These are phyloP conservation scores for Spizellomyces sp. DNA, from an alignment of 192 early-diverging fungal genomes.

Conservation along the genomic window DNA sequence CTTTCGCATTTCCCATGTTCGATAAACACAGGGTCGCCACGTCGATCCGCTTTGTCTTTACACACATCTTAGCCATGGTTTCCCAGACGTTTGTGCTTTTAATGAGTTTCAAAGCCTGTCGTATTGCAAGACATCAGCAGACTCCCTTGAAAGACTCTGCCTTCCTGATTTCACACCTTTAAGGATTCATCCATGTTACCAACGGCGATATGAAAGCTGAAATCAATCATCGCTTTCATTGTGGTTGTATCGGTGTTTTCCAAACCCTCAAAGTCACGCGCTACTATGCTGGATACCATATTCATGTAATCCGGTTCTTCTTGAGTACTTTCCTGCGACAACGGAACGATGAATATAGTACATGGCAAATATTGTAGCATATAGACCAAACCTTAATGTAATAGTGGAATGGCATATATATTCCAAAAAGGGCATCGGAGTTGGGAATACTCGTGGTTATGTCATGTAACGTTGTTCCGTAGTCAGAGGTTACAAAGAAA, in stretches of 20 bases:
- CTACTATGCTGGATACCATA: conserved; percentile 12
- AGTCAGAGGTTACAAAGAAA: conserved; percentile 45
- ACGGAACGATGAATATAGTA: too few species aligned
- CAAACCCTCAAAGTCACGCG: conserved; percentile 43
- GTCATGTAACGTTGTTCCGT: conserved; percentile 45
- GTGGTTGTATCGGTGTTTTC: conserved; percentile 33
- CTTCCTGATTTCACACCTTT: conserved; percentile 30
- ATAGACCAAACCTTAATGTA: conserved; percentile 38
- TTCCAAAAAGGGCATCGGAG: conserved; percentile 35
- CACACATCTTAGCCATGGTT: conserved; percentile 53
- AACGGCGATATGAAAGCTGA: conserved; percentile 49
- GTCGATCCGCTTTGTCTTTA: conserved; percentile 46
- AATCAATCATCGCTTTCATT: conserved; percentile 50
- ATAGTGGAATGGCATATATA: conserved; percentile 45
- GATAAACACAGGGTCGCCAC: conserved; percentile 47
- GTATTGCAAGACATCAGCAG: background rate
- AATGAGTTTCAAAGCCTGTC: conserved; percentile 42
- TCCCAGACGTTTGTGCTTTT: conserved; percentile 51
- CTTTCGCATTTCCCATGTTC: conserved; percentile 49
- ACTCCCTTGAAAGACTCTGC: too few species aligned
- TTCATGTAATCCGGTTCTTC: background rate
- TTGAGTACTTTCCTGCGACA: too few species aligned
- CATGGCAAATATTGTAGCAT: too few species aligned
- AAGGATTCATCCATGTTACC: conserved; percentile 57
- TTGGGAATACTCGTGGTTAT: conserved; percentile 12